Evolutionary conservation across 495 filamentous ascomycete genomes (phyloP).

Genomic region (Chaetomium fimeti): DNA sequence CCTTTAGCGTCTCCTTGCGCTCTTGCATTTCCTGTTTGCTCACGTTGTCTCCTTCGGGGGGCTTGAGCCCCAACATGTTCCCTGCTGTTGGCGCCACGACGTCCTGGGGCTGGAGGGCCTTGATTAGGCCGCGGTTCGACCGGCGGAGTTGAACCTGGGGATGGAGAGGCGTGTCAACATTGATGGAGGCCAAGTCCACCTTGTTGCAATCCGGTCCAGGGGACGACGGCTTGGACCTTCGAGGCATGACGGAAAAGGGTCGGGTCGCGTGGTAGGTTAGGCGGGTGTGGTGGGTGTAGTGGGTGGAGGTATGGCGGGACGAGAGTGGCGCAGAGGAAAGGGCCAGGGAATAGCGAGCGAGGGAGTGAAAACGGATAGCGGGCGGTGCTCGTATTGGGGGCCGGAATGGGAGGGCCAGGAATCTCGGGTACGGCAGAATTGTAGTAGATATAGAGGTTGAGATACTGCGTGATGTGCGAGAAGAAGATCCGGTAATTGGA

Average conservation of each 20-base stretch:
- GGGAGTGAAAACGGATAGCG: neutral
- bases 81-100: slow-evolving; percentile 20
- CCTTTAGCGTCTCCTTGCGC: slow-evolving; percentile 14
- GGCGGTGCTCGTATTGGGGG: neutral
- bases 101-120: slow-evolving; percentile 14
- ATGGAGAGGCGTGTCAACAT: slow-evolving; percentile 7
- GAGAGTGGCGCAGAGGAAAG: neutral
- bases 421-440: neutral
- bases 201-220: neutral
- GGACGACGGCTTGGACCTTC: neutral
- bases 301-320: neutral
- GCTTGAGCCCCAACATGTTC: slow-evolving; percentile 22
- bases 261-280: neutral
- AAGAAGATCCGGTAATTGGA: neutral
- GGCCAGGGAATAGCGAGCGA: neutral
- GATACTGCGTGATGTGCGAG: slow-evolving; percentile 6
- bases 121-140: slow-evolving; percentile 27
- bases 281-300: neutral
- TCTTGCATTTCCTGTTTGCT: slow-evolving; percentile 17
- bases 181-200: neutral
- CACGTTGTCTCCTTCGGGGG: neutral
- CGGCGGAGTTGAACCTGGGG: slow-evolving; percentile 31
- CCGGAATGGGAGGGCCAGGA: neutral
- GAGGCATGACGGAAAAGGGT: neutral
- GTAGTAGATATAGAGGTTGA: neutral